A percentile compares a stretch with the other conserved stretches of the same genome.
Conservation (phyloP, 148 eudicot genomes). For the Fallopia convolvulus region DNA sequence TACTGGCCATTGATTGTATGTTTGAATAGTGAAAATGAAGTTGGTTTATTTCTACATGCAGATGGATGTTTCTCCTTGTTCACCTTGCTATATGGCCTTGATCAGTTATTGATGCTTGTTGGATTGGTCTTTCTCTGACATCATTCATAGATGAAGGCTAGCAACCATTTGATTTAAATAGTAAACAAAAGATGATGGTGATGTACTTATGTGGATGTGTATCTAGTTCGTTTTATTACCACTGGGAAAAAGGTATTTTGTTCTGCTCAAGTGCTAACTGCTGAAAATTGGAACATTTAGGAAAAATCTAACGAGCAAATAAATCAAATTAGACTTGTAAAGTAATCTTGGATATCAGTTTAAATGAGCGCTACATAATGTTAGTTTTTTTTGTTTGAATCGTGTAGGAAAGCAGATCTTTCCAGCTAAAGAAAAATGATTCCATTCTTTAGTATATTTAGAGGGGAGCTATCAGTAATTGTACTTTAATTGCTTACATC, state of each 20-base stretch:
- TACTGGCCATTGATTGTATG: constrained; percentile 14
- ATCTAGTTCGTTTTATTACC: too few species aligned
- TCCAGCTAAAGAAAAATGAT: neutral
- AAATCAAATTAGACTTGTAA: neutral
- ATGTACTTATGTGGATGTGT: too few species aligned
- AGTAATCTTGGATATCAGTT: neutral
- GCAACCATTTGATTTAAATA: neutral
- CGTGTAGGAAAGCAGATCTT: neutral
- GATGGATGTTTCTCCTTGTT: neutral
- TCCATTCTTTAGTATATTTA: neutral
- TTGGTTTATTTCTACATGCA: neutral
- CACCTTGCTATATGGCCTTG: neutral
- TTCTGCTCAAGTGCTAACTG: too few species aligned
- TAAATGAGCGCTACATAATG: neutral
- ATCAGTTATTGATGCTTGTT: neutral
- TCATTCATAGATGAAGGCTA: neutral
- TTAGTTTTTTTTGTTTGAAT: too few species aligned
- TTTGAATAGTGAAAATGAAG: neutral
- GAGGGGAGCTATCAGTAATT: too few species aligned
- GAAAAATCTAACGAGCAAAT: neutral
- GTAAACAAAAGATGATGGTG: neutral
- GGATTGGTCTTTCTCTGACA: neutral
- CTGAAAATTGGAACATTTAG: too few species aligned
- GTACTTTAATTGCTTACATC: neutral
- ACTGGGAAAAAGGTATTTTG: neutral